These are phyloP conservation scores for Pseudoscleropodium purum DNA, from an alignment of 225 moss, liverwort and hornwort genomes.

Conservation along the genomic window DNA sequence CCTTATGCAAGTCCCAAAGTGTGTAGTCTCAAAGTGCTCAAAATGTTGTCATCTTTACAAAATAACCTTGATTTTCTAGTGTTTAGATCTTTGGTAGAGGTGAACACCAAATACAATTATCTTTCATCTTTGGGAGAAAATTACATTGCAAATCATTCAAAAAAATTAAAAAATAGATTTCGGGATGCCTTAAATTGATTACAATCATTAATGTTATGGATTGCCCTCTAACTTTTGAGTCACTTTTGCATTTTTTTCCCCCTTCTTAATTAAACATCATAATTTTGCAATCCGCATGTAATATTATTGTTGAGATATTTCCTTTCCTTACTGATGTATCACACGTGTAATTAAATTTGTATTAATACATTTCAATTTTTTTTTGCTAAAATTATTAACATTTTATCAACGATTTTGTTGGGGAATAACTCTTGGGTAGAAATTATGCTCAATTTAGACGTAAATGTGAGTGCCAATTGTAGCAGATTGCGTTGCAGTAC, in stretches of 20 bases:
- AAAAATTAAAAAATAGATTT: not conserved
- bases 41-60: not conserved
- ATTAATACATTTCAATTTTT: too few relatives aligned
- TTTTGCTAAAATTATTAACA: not conserved
- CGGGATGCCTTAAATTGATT: not conserved
- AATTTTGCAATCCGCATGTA: too few relatives aligned
- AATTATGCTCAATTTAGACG: not conserved
- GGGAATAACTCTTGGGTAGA: not conserved
- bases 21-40: not conserved
- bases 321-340: too few relatives aligned
- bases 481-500: not conserved
- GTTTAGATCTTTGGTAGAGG: not conserved
- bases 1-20: not conserved
- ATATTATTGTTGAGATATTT: too few relatives aligned
- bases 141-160: not conserved
- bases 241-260: too few relatives aligned
- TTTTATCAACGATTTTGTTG: not conserved
- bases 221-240: not conserved
- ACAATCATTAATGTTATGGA: too few relatives aligned
- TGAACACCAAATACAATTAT: not conserved
- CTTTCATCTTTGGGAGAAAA: too few relatives aligned
- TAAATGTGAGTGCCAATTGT: not conserved
- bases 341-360: not conserved
- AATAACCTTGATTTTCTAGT: not conserved
- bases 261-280: too few relatives aligned